Conservation (phyloP, 1,284 basidiomycete genomes). For the Trichosporon inkin region DNA sequence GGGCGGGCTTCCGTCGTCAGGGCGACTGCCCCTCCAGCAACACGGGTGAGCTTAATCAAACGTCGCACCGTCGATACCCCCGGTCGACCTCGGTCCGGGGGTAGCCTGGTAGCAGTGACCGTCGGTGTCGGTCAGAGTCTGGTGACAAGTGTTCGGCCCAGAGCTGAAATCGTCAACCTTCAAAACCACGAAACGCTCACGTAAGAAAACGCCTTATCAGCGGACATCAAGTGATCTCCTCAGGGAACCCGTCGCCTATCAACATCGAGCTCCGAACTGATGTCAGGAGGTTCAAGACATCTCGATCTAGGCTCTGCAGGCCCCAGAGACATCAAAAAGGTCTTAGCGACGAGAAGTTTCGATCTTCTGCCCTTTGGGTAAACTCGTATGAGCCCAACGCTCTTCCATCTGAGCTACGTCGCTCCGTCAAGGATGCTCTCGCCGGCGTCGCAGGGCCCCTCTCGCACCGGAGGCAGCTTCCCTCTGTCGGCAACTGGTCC, state of each 20-base stretch:
- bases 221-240: neutral
- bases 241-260: neutral
- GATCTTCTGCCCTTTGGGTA: constrained; percentile 9
- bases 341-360: constrained; percentile 8
- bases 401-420: constrained; percentile 9
- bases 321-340: neutral
- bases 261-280: neutral
- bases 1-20: neutral
- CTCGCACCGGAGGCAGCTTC: too few relatives aligned
- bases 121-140: too few relatives aligned
- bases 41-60: neutral
- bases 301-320: too few relatives aligned
- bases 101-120: too few relatives aligned
- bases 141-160: too few relatives aligned
- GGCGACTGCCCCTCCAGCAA: neutral
- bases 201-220: neutral
- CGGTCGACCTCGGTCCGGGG: too few relatives aligned
- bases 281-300: neutral
- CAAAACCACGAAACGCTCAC: too few relatives aligned
- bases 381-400: constrained; percentile 8
- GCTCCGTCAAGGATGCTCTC: neutral
- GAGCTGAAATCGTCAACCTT: too few relatives aligned
- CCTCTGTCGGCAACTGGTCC: too few relatives aligned
- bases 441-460: too few relatives aligned
- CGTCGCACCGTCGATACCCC: neutral